Evolutionary conservation across 768 basidiomycete species (phyloP).

Genomic region (Xerocomellus chrysenteron): DNA sequence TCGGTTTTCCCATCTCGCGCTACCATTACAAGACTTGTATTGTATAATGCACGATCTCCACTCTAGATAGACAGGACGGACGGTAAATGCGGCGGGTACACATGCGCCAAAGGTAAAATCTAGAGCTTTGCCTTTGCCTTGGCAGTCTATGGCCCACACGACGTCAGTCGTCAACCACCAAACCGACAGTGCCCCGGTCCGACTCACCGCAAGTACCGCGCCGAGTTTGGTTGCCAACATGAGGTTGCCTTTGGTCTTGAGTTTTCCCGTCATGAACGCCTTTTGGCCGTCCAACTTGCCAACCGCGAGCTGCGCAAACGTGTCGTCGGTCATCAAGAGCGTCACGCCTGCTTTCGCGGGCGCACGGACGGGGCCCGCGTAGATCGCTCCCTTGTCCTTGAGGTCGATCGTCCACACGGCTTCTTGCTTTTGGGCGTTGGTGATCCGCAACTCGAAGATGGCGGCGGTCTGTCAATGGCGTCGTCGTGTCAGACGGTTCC

Average conservation of each 20-base stretch:
- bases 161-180: not conserved
- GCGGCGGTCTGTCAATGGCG: slow-evolving; percentile 63
- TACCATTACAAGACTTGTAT: not conserved
- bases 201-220: slow-evolving; percentile 68
- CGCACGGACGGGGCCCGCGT: slow-evolving; percentile 54
- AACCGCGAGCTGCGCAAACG: slow-evolving; percentile 64
- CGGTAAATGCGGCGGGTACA: not conserved
- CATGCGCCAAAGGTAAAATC: not conserved
- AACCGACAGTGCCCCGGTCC: too few species aligned
- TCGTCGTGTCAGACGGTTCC: not conserved
- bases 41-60: slow-evolving; percentile 21
- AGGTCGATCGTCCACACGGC: slow-evolving; percentile 90
- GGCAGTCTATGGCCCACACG: slow-evolving; percentile 23
- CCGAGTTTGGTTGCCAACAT: slow-evolving; percentile 94
- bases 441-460: slow-evolving; percentile 81
- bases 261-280: slow-evolving; percentile 93
- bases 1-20: not conserved
- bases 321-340: slow-evolving; percentile 74
- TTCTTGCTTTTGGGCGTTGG: slow-evolving; percentile 68
- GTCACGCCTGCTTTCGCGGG: slow-evolving; percentile 78
- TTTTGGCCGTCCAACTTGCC: slow-evolving; percentile 92
- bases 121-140: slow-evolving; percentile 45
- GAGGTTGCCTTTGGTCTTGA: slow-evolving; percentile 90
- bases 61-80: slow-evolving; percentile 9
- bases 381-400: slow-evolving; percentile 78